Evolutionary conservation across 352 stramenopile genomes (phyloP).

Genomic region (Globisporangium cylindrosporum): DNA sequence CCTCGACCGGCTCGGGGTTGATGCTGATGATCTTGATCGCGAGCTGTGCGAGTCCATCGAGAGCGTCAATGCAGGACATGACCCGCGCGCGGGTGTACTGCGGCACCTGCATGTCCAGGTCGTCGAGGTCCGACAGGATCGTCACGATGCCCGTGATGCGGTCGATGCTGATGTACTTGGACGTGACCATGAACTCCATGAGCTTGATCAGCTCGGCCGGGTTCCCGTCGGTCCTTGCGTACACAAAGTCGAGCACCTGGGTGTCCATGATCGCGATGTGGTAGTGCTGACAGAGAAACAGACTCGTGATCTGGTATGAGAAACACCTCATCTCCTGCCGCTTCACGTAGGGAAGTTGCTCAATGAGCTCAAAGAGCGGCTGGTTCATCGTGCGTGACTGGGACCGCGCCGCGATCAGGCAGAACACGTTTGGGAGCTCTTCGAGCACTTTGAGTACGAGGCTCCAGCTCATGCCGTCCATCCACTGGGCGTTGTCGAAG

Average conservation of each 20-base stretch:
- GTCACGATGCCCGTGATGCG: conserved; percentile 40
- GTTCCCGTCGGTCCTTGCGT: conserved; percentile 62
- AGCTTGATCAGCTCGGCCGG: conserved; percentile 64
- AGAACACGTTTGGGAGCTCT: conserved; percentile 55
- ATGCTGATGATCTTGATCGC: conserved; percentile 68
- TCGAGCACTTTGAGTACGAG: conserved; percentile 58
- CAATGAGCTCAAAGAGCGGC: conserved; percentile 38
- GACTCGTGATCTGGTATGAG: conserved; percentile 59
- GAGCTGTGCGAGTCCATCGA: conserved; percentile 54
- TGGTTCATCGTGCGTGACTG: conserved; percentile 33
- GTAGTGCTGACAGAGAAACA: conserved; percentile 75
- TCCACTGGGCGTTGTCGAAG: conserved; percentile 78
- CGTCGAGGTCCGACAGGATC: conserved; percentile 69
- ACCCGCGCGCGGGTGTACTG: conserved; percentile 70
- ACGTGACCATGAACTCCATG: conserved; percentile 64
- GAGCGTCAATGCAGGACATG: conserved; percentile 59
- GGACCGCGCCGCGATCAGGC: conserved; percentile 46
- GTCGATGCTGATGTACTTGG: conserved; percentile 64
- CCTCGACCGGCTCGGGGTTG: conserved; percentile 58
- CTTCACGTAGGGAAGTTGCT: conserved; percentile 32
- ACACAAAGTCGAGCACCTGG: conserved; percentile 72
- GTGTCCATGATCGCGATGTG: conserved; percentile 84
- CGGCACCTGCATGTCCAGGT: conserved; percentile 71
- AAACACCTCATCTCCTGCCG: conserved; percentile 58
- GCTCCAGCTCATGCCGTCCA: conserved; percentile 60